A percentile compares a stretch with the other conserved stretches of the same genome.
phyloP scores from a whole-genome alignment of 2,329 filamentous ascomycete genomes.

The Periconia digitata region DNA sequence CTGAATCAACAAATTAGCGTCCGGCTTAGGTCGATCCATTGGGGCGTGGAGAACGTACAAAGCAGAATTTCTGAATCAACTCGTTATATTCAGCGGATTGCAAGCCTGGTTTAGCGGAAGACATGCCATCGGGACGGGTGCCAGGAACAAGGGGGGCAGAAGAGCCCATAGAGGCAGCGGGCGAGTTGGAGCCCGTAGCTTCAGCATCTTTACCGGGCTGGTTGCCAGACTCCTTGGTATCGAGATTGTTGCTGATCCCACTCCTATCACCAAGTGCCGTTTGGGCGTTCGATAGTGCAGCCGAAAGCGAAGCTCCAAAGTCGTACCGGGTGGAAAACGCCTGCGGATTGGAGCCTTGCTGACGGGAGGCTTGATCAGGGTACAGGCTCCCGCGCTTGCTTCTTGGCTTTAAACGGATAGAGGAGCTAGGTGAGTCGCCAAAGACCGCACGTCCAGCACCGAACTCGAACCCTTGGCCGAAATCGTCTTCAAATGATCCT shows the following conservation, averaged over 20 bases:
- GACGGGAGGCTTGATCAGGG: conserved; percentile 56
- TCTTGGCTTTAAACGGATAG: conserved; percentile 70
- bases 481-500: conserved; percentile 66
- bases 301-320: conserved; percentile 87
- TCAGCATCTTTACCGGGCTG: conserved; percentile 46
- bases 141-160: conserved; percentile 40
- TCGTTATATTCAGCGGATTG: conserved; percentile 93
- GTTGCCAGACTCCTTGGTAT: conserved; percentile 21
- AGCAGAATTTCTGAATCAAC: conserved; percentile 98
- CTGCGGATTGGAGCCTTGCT: conserved; percentile 57
- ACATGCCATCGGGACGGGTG: conserved; percentile 56
- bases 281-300: conserved; percentile 76
- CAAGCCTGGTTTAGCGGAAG: conserved; percentile 67
- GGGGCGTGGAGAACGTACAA: conserved; percentile 74
- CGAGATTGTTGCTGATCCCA: conserved; percentile 42
- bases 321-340: conserved; percentile 94
- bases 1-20: conserved; percentile 48
- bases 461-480: conserved; percentile 61
- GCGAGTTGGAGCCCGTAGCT: conserved; percentile 27
- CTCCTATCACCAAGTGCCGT: conserved; percentile 61
- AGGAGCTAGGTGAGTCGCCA: conserved; percentile 60
- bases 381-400: conserved; percentile 64
- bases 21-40: conserved; percentile 37
- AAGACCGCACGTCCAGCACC: conserved; percentile 46
- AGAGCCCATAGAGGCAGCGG: conserved; percentile 12